These are phyloP conservation scores for Chytridium lagenaria DNA, from an alignment of 371 early-diverging fungal genomes.

Conservation along the genomic window DNA sequence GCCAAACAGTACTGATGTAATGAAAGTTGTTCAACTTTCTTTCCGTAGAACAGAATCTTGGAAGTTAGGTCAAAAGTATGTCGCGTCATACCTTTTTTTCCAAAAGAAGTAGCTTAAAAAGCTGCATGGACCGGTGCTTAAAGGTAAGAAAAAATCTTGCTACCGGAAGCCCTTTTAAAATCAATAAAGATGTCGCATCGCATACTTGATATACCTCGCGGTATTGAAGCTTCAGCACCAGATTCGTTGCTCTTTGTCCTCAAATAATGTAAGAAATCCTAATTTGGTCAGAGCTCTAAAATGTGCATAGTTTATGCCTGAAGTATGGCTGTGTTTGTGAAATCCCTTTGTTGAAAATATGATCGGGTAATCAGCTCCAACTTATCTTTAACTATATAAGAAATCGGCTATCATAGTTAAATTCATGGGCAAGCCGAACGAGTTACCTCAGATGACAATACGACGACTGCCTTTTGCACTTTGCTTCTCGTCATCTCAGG, in stretches of 20 bases:
- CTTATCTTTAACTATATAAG: constrained; percentile 68
- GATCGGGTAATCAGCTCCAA: constrained; percentile 77
- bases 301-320: constrained; percentile 51
- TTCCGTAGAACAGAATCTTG: constrained; percentile 80
- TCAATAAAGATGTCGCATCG: not conserved
- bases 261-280: constrained; percentile 1
- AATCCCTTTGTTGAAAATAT: constrained; percentile 80
- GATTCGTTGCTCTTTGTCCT: not conserved
- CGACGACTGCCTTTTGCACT: constrained; percentile 84
- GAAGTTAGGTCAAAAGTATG: not conserved
- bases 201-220: no score
- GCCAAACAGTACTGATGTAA: constrained; percentile 79
- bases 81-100: constrained; percentile 59
- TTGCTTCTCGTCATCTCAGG: constrained; percentile 78
- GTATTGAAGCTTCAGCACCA: no score
- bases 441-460: constrained; percentile 64
- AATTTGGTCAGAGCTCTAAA: not conserved
- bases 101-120: constrained; percentile 75
- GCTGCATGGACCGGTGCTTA: constrained; percentile 70
- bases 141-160: constrained; percentile 72
- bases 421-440: not conserved
- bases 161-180: constrained; percentile 52
- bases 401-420: constrained; percentile 10
- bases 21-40: constrained; percentile 74
- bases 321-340: constrained; percentile 74